These are phyloP conservation scores for Curvularia spicifera DNA, from an alignment of 2,329 filamentous ascomycete species.

Conservation along the genomic window DNA sequence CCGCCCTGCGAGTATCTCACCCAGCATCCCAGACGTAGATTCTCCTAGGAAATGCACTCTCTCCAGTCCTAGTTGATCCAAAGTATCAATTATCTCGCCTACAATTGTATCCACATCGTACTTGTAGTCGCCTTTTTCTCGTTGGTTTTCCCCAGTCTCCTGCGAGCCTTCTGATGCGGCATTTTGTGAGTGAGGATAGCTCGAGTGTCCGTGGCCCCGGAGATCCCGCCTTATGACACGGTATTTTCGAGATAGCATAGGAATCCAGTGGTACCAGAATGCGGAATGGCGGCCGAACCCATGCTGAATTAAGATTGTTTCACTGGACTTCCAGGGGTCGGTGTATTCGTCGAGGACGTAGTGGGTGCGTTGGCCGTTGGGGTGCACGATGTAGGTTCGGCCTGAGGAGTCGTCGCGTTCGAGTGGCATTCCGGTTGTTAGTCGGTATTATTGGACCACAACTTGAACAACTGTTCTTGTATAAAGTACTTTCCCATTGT, in stretches of 20 bases:
- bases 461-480: neutral
- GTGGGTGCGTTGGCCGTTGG: slow-evolving; percentile 41
- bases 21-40: slow-evolving; percentile 45
- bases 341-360: slow-evolving; percentile 38
- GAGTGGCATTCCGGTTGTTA: slow-evolving; percentile 25
- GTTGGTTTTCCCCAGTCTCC: neutral
- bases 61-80: slow-evolving; percentile 41
- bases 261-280: slow-evolving; percentile 50
- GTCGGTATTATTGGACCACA: neutral
- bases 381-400: slow-evolving; percentile 39
- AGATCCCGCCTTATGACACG: slow-evolving; percentile 45
- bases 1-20: slow-evolving; percentile 43
- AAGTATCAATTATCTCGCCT: slow-evolving; percentile 43
- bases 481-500: neutral
- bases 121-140: slow-evolving; percentile 12
- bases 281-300: slow-evolving; percentile 44
- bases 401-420: slow-evolving; percentile 25
- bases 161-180: neutral
- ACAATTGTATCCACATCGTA: slow-evolving; percentile 40
- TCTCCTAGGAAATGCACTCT: slow-evolving; percentile 48
- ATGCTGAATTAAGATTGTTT: slow-evolving; percentile 50
- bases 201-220: slow-evolving; percentile 45
- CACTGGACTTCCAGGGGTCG: slow-evolving; percentile 41
- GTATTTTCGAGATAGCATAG: slow-evolving; percentile 39
- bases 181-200: slow-evolving; percentile 24